These are phyloP conservation scores for Epichloe festucae DNA, from an alignment of 2,329 filamentous ascomycete genomes.

Conservation along the genomic window DNA sequence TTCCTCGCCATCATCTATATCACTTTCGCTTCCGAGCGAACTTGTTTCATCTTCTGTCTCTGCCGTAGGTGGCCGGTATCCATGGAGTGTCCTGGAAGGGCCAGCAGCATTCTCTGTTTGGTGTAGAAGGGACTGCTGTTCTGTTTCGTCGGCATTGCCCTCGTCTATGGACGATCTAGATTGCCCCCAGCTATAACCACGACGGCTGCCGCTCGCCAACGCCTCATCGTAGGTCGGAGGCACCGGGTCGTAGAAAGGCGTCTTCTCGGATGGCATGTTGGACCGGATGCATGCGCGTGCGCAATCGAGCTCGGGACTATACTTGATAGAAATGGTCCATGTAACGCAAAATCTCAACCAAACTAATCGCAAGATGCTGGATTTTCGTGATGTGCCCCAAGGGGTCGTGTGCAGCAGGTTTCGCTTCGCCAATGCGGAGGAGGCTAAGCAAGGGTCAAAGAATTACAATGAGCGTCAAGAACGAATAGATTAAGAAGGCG, in stretches of 20 bases:
- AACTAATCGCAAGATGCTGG: background rate
- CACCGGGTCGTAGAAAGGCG: conserved; percentile 29
- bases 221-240: conserved; percentile 31
- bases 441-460: background rate
- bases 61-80: conserved; percentile 71
- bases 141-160: conserved; percentile 55
- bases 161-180: conserved; percentile 29
- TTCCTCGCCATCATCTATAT: conserved; percentile 31
- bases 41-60: conserved; percentile 59
- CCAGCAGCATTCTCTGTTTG: conserved; percentile 30
- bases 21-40: conserved; percentile 36
- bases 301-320: background rate
- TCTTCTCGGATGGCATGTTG: conserved; percentile 26
- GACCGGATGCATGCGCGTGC: background rate
- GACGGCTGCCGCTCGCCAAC: conserved; percentile 23
- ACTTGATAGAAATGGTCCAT: background rate
- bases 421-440: background rate
- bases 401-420: background rate
- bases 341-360: background rate
- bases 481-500: background rate
- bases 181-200: conserved; percentile 18
- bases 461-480: background rate
- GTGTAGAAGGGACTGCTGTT: conserved; percentile 64
- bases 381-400: background rate
- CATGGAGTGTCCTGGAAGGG: conserved; percentile 31